Conservation (phyloP, 1,139 yeast species). For the Taphrina sp. region DNA sequence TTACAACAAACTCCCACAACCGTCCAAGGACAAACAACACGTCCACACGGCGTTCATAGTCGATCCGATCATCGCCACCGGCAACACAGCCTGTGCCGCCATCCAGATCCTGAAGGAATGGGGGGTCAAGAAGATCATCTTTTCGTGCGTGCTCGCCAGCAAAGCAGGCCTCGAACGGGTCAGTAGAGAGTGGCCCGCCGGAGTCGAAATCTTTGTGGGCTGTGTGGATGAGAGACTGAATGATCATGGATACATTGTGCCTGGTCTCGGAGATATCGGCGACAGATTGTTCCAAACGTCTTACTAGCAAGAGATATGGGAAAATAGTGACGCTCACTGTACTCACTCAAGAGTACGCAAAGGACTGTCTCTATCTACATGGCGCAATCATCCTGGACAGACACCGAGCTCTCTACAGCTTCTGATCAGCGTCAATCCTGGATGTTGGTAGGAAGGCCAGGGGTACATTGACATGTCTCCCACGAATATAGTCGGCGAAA, state of each 20-base stretch:
- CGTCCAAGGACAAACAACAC: constrained; percentile 35
- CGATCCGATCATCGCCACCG: constrained; percentile 47
- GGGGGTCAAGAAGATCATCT: constrained; percentile 44
- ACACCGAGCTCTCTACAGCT: no score
- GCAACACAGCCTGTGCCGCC: constrained; percentile 46
- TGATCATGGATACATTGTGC: constrained; percentile 43
- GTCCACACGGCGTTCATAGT: constrained; percentile 41
- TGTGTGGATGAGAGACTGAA: constrained; percentile 42
- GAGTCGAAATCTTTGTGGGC: constrained; percentile 43
- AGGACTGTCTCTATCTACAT: no score
- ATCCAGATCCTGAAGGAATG: constrained; percentile 43
- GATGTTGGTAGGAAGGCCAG: background rate
- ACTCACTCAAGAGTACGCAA: no score
- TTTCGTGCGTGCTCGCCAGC: constrained; percentile 42
- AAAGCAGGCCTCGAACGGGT: constrained; percentile 41
- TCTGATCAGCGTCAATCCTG: background rate
- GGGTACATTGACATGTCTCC: constrained; percentile 16
- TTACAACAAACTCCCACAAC: constrained; percentile 44
- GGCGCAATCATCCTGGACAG: no score
- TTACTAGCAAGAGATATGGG: background rate
- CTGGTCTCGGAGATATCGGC: constrained; percentile 47
- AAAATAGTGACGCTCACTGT: no score
- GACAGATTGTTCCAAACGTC: constrained; percentile 41
- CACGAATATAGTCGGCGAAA: constrained; percentile 37
- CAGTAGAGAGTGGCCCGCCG: constrained; percentile 39